Percentiles rank a stretch among this genome's conserved stretches.
These are phyloP conservation scores for Pseudocercospora crystallina DNA, from an alignment of 2,329 filamentous ascomycete species.

Conservation along the genomic window DNA sequence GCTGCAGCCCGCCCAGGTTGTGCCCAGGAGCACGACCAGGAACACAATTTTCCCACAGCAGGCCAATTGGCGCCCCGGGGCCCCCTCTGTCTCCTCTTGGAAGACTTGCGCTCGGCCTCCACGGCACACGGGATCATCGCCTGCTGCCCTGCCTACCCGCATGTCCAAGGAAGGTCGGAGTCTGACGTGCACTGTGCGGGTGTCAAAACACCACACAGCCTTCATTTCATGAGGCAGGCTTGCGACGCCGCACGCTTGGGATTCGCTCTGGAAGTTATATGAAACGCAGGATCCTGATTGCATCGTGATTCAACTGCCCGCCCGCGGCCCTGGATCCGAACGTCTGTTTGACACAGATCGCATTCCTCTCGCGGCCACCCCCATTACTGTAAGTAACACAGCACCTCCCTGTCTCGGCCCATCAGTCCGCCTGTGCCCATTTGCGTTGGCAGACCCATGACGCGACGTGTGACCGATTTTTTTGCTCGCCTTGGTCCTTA, in stretches of 20 bases:
- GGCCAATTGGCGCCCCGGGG: too few relatives aligned
- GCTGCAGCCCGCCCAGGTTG: conserved; percentile 14
- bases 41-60: not conserved
- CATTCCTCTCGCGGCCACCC: conserved; percentile 13
- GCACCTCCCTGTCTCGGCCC: conserved; percentile 25
- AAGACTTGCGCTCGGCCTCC: not conserved
- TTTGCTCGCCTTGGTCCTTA: conserved; percentile 20
- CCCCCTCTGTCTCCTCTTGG: too few relatives aligned
- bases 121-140: not conserved
- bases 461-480: conserved; percentile 18
- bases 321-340: conserved; percentile 3
- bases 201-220: conserved; percentile 14
- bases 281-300: conserved; percentile 6
- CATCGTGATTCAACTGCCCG: conserved; percentile 11
- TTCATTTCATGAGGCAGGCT: conserved; percentile 10
- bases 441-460: conserved; percentile 24
- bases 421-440: conserved; percentile 16
- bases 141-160: not conserved
- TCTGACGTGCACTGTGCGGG: conserved; percentile 11
- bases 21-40: conserved; percentile 13
- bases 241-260: conserved; percentile 10
- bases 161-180: not conserved
- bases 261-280: conserved; percentile 11
- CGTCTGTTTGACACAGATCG: conserved; percentile 17
- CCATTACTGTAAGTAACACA: conserved; percentile 25